A percentile compares a stretch with the other conserved stretches of the same genome.
phyloP scores from a whole-genome alignment of 2,329 filamentous ascomycete genomes.

The Xylaria sp. region DNA sequence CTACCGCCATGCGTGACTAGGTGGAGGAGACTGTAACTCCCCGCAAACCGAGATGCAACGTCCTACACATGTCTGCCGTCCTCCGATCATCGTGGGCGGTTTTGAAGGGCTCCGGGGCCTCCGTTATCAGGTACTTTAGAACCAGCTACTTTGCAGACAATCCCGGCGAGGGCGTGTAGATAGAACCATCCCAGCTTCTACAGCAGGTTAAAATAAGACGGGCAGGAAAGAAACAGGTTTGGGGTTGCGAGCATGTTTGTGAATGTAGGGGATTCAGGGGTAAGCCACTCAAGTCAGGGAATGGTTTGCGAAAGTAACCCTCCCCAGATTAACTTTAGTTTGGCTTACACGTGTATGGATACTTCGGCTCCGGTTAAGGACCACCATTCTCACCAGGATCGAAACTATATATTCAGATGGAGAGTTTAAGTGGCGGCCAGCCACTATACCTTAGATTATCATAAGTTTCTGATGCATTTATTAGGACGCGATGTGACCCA shows the following conservation, averaged over 20 bases:
- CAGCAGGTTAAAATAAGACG: not conserved
- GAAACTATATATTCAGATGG: constrained; percentile 4
- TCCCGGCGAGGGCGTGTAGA: constrained; percentile 15
- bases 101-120: not conserved
- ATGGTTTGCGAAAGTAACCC: constrained; percentile 17
- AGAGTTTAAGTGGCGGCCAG: constrained; percentile 8
- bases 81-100: constrained; percentile 11
- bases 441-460: constrained; percentile 1
- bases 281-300: constrained; percentile 9
- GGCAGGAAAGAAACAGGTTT: constrained; percentile 7
- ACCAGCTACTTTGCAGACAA: not conserved
- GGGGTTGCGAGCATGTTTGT: constrained; percentile 1
- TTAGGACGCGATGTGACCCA: constrained; percentile 20
- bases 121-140: constrained; percentile 11
- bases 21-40: not conserved
- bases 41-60: constrained; percentile 1
- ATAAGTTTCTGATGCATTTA: constrained; percentile 11
- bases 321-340: constrained; percentile 2
- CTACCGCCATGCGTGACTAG: not conserved
- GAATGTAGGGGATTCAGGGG: constrained; percentile 5
- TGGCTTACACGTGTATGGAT: not conserved
- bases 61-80: not conserved
- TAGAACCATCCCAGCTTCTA: constrained; percentile 17
- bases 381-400: constrained; percentile 7
- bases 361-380: not conserved